Percentiles rank a stretch among this genome's conserved stretches.
Conservation (phyloP, 371 early-diverging fungal genomes). For the Cokeromyces recurvatus region DNA sequence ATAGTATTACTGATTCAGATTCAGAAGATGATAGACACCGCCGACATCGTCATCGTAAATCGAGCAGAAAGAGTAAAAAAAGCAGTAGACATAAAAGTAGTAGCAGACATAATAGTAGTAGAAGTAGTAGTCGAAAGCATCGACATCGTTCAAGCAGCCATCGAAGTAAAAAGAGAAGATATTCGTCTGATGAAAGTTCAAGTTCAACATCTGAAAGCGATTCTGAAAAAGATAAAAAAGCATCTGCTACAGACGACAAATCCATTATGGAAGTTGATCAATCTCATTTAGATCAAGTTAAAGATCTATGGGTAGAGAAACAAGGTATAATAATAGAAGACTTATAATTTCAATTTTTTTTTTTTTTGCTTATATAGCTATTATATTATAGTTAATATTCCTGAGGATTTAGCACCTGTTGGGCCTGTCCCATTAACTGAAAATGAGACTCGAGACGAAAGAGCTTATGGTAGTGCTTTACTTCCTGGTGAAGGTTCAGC, state of each 20-base stretch:
- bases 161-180: constrained; percentile 11
- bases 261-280: constrained; percentile 21
- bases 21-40: constrained; percentile 12
- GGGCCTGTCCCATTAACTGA: constrained; percentile 58
- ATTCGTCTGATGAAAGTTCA: background rate
- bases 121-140: constrained; percentile 3
- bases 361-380: background rate
- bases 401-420: constrained; percentile 55
- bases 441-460: constrained; percentile 50
- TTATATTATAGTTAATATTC: constrained; percentile 40
- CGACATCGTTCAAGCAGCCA: background rate
- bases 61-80: constrained; percentile 6
- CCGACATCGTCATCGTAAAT: constrained; percentile 16
- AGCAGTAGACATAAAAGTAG: constrained; percentile 1
- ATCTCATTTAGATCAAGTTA: constrained; percentile 38
- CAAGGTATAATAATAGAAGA: constrained; percentile 26
- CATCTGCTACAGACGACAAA: background rate
- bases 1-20: constrained; percentile 3
- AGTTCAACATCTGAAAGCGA: background rate
- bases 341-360: background rate
- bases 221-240: background rate
- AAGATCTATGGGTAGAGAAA: constrained; percentile 63
- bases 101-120: constrained; percentile 1
- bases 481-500: constrained; percentile 54
- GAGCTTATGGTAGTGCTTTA: constrained; percentile 74